Conservation (phyloP, 2,329 filamentous ascomycete species). For the Hypoxylon sp. region DNA sequence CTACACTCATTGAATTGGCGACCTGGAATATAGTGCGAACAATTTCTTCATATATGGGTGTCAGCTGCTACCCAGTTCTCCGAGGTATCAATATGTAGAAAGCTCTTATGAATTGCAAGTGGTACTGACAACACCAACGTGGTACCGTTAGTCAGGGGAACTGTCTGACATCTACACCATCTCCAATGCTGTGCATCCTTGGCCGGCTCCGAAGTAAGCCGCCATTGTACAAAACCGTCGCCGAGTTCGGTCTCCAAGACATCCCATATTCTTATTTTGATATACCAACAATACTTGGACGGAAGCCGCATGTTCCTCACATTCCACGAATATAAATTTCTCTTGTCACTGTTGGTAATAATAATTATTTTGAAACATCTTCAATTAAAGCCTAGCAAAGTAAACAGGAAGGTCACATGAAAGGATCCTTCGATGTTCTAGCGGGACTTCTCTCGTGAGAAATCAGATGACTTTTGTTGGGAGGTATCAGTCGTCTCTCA, state of each 20-base stretch:
- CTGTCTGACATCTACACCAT: background rate
- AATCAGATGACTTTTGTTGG: constrained; percentile 33
- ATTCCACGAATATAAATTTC: constrained; percentile 24
- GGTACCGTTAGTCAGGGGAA: background rate
- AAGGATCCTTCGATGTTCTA: constrained; percentile 26
- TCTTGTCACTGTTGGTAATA: constrained; percentile 12
- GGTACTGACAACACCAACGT: background rate
- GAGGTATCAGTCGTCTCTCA: constrained; percentile 47
- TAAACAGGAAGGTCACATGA: constrained; percentile 40
- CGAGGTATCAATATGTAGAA: background rate
- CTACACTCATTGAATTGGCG: constrained; percentile 8
- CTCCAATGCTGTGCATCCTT: constrained; percentile 4
- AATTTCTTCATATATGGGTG: background rate
- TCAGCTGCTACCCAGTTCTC: constrained; percentile 1
- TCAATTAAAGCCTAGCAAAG: constrained; percentile 20
- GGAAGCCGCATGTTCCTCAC: constrained; percentile 26
- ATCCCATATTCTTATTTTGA: constrained; percentile 3
- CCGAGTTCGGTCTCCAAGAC: constrained; percentile 6
- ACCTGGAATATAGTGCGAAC: background rate
- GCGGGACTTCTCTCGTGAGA: constrained; percentile 18
- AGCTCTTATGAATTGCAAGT: background rate
- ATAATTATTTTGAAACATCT: constrained; percentile 33
- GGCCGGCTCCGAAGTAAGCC: constrained; percentile 3
- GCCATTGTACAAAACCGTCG: constrained; percentile 5
- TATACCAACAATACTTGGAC: constrained; percentile 17